Percentiles rank a stretch among this genome's conserved stretches.
These are phyloP conservation scores for Aspergillus latus DNA, from an alignment of 2,329 filamentous ascomycete genomes.

Conservation along the genomic window DNA sequence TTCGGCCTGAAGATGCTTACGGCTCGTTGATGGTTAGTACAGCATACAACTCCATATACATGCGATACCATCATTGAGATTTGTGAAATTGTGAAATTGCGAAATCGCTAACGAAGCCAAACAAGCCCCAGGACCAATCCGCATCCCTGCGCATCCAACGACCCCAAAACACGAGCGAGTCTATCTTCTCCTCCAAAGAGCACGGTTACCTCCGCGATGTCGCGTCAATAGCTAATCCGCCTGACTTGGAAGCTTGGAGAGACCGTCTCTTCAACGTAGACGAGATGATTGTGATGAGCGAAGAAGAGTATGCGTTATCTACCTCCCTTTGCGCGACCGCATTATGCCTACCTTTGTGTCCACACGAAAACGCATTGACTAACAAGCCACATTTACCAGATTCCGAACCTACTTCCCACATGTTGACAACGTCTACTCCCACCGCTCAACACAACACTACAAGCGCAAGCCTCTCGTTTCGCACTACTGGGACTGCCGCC, in stretches of 20 bases:
- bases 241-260: conserved; percentile 68
- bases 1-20: conserved; percentile 19
- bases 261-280: conserved; percentile 73
- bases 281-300: conserved; percentile 67
- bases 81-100: no score
- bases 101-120: not conserved
- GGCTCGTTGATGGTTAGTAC: conserved; percentile 16
- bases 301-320: conserved; percentile 62
- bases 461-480: conserved; percentile 81
- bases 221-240: conserved; percentile 64
- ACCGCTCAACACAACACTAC: conserved; percentile 76
- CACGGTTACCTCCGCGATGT: conserved; percentile 33
- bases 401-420: conserved; percentile 81
- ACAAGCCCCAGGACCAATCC: conserved; percentile 10
- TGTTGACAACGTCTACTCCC: conserved; percentile 81
- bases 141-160: conserved; percentile 21
- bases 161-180: conserved; percentile 13
- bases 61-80: not conserved
- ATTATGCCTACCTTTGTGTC: not conserved
- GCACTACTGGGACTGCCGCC: conserved; percentile 80
- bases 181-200: conserved; percentile 25
- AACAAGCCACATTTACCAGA: conserved; percentile 41
- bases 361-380: not conserved
- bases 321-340: not conserved
- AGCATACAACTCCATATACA: not conserved